phyloP scores from a whole-genome alignment of 352 stramenopile genomes.

The Phytophthora niederhauseri region DNA sequence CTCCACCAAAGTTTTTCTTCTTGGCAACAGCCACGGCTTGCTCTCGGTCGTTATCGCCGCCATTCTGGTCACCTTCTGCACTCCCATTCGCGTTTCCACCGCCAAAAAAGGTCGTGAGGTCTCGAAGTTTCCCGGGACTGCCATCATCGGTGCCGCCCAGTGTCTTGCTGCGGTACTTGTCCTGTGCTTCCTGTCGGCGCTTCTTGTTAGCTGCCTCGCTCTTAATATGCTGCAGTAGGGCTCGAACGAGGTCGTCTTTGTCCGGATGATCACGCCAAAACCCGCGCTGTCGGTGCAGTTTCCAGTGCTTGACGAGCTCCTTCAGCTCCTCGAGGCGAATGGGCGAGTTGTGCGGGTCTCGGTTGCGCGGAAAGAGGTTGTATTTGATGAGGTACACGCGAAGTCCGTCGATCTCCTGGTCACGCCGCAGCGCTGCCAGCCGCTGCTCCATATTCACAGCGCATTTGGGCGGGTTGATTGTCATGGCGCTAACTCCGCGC shows the following conservation, averaged over 20 bases:
- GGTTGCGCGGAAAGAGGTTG: constrained; percentile 85
- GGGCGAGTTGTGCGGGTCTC: constrained; percentile 84
- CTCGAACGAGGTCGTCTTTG: constrained; percentile 90
- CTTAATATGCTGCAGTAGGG: constrained; percentile 85
- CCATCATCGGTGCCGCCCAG: constrained; percentile 23
- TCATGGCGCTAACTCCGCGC: constrained; percentile 39
- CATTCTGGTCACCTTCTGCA: constrained; percentile 15
- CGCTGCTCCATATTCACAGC: constrained; percentile 89
- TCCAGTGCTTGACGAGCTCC: constrained; percentile 92
- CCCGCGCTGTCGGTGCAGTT: constrained; percentile 87
- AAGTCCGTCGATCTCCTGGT: constrained; percentile 87
- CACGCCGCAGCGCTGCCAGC: constrained; percentile 69
- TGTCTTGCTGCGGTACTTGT: constrained; percentile 69
- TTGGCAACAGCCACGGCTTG: constrained; percentile 37
- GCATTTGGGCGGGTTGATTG: constrained; percentile 81
- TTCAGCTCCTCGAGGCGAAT: constrained; percentile 92
- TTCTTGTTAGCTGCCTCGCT: constrained; percentile 85
- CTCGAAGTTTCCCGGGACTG: constrained; percentile 50
- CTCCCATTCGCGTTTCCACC: constrained; percentile 7
- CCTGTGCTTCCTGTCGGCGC: constrained; percentile 76
- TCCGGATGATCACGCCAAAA: constrained; percentile 92
- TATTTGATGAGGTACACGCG: constrained; percentile 89
- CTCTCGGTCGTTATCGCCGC: constrained; percentile 29
- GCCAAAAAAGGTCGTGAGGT: constrained; percentile 69
- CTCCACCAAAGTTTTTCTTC: constrained; percentile 61